phyloP scores from a whole-genome alignment of 768 basidiomycete species.

The Termitomyces sp. region DNA sequence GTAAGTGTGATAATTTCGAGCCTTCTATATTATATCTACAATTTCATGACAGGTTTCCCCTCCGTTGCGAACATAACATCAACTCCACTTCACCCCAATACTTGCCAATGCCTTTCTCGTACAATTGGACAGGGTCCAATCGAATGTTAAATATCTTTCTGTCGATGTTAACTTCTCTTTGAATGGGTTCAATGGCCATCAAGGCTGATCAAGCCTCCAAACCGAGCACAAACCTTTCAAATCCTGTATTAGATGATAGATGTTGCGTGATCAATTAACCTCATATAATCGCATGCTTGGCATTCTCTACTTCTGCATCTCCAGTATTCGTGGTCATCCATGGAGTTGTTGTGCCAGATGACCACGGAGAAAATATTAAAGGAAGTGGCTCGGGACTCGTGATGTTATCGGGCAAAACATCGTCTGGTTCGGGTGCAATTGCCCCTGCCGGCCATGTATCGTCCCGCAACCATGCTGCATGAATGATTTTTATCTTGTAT shows the following conservation, averaged over 20 bases:
- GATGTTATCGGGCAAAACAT: constrained; percentile 26
- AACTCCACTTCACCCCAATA: background rate
- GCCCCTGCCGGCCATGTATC: constrained; percentile 68
- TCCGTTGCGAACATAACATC: constrained; percentile 58
- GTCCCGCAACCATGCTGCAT: constrained; percentile 72
- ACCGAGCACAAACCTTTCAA: background rate
- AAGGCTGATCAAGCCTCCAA: background rate
- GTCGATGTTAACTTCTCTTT: background rate
- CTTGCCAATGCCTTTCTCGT: constrained; percentile 21
- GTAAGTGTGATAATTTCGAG: constrained; percentile 38
- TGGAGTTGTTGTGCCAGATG: constrained; percentile 20
- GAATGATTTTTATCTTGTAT: constrained; percentile 62
- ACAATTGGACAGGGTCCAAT: constrained; percentile 5
- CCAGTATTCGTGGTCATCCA: constrained; percentile 17
- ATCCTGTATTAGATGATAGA: constrained; percentile 3
- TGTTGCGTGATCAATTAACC: background rate
- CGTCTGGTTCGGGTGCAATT: constrained; percentile 57
- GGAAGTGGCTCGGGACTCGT: constrained; percentile 8
- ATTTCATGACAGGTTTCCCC: constrained; percentile 59
- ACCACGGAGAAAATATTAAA: constrained; percentile 11
- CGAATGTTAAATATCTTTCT: constrained; percentile 1
- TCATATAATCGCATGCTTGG: background rate
- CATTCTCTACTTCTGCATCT: constrained; percentile 1
- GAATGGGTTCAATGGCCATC: background rate
- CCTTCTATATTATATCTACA: constrained; percentile 4